Conservation (phyloP, 768 basidiomycete genomes). For the Amanita exitialis region DNA sequence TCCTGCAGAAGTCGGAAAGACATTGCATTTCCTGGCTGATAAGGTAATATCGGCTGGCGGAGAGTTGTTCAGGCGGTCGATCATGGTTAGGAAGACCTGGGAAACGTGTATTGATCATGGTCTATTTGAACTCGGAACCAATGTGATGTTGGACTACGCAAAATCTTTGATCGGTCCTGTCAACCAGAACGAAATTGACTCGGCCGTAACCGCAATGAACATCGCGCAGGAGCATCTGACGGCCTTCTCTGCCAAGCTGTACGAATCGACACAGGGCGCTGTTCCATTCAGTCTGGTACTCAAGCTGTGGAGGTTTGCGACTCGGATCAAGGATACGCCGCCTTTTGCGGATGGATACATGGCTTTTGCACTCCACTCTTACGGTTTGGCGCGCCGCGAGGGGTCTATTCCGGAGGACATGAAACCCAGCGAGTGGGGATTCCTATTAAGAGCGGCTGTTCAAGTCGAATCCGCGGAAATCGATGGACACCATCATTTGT, state of each 20-base stretch:
- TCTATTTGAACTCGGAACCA: neutral
- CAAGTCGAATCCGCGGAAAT: slow-evolving; percentile 23
- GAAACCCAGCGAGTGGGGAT: slow-evolving; percentile 31
- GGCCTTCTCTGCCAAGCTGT: neutral
- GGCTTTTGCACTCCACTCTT: slow-evolving; percentile 33
- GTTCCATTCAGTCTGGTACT: slow-evolving; percentile 20
- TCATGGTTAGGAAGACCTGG: neutral
- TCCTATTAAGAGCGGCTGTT: slow-evolving; percentile 32
- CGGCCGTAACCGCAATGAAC: neutral
- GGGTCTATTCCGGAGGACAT: slow-evolving; percentile 21
- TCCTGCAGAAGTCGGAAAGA: neutral
- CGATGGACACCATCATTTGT: slow-evolving; percentile 12
- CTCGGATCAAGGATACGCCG: slow-evolving; percentile 19
- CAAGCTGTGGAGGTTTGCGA: slow-evolving; percentile 23
- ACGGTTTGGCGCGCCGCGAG: slow-evolving; percentile 24
- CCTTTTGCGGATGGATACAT: slow-evolving; percentile 22
- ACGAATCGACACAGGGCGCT: neutral
- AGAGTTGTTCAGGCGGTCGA: neutral
- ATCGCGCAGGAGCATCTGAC: neutral
- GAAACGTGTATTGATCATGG: neutral
- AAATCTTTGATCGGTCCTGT: neutral
- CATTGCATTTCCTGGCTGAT: slow-evolving; percentile 15
- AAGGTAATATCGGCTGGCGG: neutral
- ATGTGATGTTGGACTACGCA: neutral
- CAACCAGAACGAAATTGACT: neutral